Base-by-base conservation (phyloP, 2,329 filamentous ascomycete genomes). In the Scytalidium sp. region DNA sequence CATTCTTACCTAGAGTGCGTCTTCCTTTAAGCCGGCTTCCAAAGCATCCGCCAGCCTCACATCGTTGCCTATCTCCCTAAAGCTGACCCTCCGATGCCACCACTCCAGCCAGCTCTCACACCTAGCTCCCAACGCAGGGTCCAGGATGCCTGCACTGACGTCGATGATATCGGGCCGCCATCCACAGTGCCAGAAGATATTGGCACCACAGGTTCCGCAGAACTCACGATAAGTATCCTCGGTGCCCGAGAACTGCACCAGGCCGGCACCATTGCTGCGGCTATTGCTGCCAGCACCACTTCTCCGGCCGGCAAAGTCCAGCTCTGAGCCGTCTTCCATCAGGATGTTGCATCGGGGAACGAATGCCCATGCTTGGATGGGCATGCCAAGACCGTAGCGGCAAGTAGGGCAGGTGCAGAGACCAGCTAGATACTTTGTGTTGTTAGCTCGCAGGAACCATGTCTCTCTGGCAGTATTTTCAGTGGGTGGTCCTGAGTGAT, bases 311-410 rank as follows among this genome's bases (percentile, higher is more conserved):
- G 70, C 64, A 5, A 74, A 65, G 0, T 57, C 50, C 3, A 72
- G 51, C 2, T 65, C 59, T 19, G 61, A 58, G 13, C 66, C 59
- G 43, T 72, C 53, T 25, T 65, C 52, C 21, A 79, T 70, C 17
- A 71, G 65, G 47, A 88, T 80, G 57, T 85, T 83, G 1, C 67
- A 64, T n/a, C 73, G 71, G 1, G 83, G 82, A 1, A 88, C 68
- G 59, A 87, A 89, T 0, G 80, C 74, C 85, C 85, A 89, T 0
- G 77, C 70, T 56, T 85, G 78, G 43, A 87, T 75, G 49, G 87
- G 81, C 55, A 81, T 84, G 3, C 84, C 84, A 1, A 79, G 75
- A 0, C 69, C 66, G 3, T 83, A 68, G 5, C 84, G 79, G 61
- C 85, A 90, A 2, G 80, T 79, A 4, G 67, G 72, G 64, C 85